Percentiles rank a stretch among this genome's conserved stretches.
Evolutionary conservation across 2,329 filamentous ascomycete genomes (phyloP).

Genomic region (Gyromitra esculenta): DNA sequence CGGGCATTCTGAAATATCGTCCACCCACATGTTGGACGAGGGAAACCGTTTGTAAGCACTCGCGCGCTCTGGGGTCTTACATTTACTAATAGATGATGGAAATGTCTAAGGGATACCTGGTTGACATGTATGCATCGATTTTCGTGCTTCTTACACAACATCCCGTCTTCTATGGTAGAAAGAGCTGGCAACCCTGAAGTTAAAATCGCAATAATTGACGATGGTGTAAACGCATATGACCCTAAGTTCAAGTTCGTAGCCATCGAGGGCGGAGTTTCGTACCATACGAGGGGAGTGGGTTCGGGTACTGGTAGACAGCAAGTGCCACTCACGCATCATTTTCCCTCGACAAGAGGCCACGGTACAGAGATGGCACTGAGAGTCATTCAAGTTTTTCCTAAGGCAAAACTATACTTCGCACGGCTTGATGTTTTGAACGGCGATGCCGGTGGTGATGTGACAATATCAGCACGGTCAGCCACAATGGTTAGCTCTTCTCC

Average conservation of each 20-base stretch:
- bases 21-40: too few relatives aligned
- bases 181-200: slow-evolving; percentile 7
- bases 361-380: slow-evolving; percentile 37
- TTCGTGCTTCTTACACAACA: slow-evolving; percentile 10
- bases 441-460: neutral
- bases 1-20: too few relatives aligned
- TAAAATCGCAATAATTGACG: slow-evolving; percentile 50
- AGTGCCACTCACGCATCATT: slow-evolving; percentile 2
- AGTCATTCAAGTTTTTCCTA: slow-evolving; percentile 30
- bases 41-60: neutral
- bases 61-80: neutral
- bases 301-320: neutral
- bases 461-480: slow-evolving; percentile 19
- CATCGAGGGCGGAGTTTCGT: slow-evolving; percentile 3
- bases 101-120: neutral
- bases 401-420: slow-evolving; percentile 36
- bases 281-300: neutral
- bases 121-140: slow-evolving; percentile 1
- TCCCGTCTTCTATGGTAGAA: neutral
- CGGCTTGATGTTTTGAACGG: neutral
- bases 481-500: slow-evolving; percentile 14
- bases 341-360: slow-evolving; percentile 28
- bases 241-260: neutral
- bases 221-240: slow-evolving; percentile 32
- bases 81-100: neutral